A percentile compares a stretch with the other conserved stretches of the same genome.
phyloP scores from a whole-genome alignment of 345 rosid species.

The Zanthoxylum bungeanum region DNA sequence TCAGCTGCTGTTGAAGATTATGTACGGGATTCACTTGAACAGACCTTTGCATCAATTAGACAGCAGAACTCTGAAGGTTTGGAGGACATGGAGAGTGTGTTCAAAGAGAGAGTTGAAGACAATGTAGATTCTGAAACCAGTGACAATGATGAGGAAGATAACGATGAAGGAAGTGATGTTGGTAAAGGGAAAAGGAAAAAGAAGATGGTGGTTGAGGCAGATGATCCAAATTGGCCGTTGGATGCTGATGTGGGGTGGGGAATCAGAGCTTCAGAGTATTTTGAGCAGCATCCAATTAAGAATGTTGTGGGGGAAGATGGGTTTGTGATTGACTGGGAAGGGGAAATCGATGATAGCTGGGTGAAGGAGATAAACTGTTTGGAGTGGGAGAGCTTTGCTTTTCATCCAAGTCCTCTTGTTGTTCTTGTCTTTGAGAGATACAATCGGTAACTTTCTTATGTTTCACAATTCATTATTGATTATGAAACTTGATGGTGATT shows the following conservation, averaged over 20 bases:
- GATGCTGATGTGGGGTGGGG: conserved; percentile 99
- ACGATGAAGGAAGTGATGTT: conserved; percentile 19
- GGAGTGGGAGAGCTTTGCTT: conserved; percentile 90
- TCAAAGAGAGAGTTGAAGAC: conserved; percentile 44
- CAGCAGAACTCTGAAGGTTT: conserved; percentile 49
- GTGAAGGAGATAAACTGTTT: conserved; percentile 83
- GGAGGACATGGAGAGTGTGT: conserved; percentile 41
- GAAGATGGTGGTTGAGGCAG: conserved; percentile 79
- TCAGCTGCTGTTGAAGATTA: conserved; percentile 82
- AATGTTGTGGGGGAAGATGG: conserved; percentile 88
- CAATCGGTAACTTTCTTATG: conserved; percentile 38
- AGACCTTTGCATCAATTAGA: conserved; percentile 61
- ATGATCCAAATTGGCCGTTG: conserved; percentile 77
- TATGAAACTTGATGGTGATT: not conserved
- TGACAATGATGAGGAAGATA: conserved; percentile 25
- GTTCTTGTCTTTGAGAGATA: conserved; percentile 86
- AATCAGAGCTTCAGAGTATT: conserved; percentile 81
- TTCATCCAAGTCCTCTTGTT: conserved; percentile 79
- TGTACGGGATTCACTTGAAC: conserved; percentile 61
- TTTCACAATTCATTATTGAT: not conserved
- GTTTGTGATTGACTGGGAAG: conserved; percentile 83
- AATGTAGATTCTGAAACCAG: conserved; percentile 26
- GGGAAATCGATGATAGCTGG: conserved; percentile 80
- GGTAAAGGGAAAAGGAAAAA: conserved; percentile 20
- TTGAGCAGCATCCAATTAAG: conserved; percentile 74